These are phyloP conservation scores for Dactylonectria estremocensis DNA, from an alignment of 2,329 filamentous ascomycete genomes.

Conservation along the genomic window DNA sequence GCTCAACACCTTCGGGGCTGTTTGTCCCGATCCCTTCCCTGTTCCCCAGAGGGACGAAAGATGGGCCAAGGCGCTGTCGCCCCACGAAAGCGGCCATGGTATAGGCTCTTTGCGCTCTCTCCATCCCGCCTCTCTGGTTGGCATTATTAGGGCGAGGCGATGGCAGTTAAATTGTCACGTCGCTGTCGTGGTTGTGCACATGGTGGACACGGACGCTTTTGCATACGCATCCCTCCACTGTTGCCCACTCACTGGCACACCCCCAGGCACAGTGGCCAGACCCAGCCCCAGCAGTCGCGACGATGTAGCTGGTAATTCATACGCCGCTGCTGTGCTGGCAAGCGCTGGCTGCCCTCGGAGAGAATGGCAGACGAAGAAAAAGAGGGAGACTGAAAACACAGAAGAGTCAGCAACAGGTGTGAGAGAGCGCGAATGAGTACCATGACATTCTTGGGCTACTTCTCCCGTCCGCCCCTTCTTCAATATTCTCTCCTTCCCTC, in stretches of 20 bases:
- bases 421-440: neutral
- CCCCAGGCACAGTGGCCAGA: constrained; percentile 13
- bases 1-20: constrained; percentile 22
- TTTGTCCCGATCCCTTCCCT: constrained; percentile 28
- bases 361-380: constrained; percentile 21
- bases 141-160: constrained; percentile 27
- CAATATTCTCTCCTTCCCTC: constrained; percentile 7
- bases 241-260: neutral
- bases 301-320: constrained; percentile 9
- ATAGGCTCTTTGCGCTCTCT: constrained; percentile 25
- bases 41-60: constrained; percentile 29
- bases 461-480: constrained; percentile 1
- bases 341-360: constrained; percentile 27
- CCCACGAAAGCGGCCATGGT: constrained; percentile 18
- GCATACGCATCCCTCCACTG: constrained; percentile 20
- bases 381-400: constrained; percentile 7
- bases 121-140: constrained; percentile 22
- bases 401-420: neutral
- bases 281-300: constrained; percentile 6
- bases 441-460: neutral
- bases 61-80: constrained; percentile 29
- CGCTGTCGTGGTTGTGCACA: constrained; percentile 24
- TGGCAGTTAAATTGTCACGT: constrained; percentile 28
- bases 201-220: constrained; percentile 36
- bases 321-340: constrained; percentile 32